Evolutionary conservation across 345 rosid genomes (phyloP), one percentile per base, ranked within the genome.

Genomic region (Erysimum cheiranthoides): DNA sequence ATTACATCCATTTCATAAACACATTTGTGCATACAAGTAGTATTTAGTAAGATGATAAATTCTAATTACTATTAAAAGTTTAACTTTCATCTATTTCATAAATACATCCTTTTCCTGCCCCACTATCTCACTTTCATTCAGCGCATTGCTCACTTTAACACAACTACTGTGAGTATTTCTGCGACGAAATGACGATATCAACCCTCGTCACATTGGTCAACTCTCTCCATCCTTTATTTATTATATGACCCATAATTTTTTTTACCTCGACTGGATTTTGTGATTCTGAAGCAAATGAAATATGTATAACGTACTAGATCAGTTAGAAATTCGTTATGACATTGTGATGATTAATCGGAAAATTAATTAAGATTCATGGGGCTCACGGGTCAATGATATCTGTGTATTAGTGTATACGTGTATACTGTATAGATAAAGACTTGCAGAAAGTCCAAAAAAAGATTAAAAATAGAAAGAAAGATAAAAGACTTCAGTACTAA

Each of bases 181-280:
- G 6, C 8, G 8, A 2, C 0, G 8, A 47, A 43, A 70, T 17
- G 45, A 58, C 54, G 17, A 16, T 10, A 30, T 7, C 13, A 18
- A 1, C 21, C 27, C 34, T 43, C 27, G 17, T 70, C 25, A 2
- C 47, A 11, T 61, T 61, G 38, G 63, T 63, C 54, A 63, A 63
- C 70, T 39, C 35, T 39, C 16, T 12, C 9, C 6, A 18, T 17
- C 16, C 35, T 40, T n/a, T n/a, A n/a, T n/a, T 8, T 0, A 4
- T 32, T 32, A 32, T 32, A 32, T 32, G 34, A 32, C 6, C 34
- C 34, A 32, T 32, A 32, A 4, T 32, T 6, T 32, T 45, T 14
- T 17, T 47, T 2, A 42, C 9, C 6, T 63, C 27, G 4, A 7
- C n/a, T 6, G 14, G 7, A 18, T 35, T 47, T 36, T 34, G 46